Evolutionary conservation across 78 protist genomes (phyloP).

Genomic region (Guillardia theta): DNA sequence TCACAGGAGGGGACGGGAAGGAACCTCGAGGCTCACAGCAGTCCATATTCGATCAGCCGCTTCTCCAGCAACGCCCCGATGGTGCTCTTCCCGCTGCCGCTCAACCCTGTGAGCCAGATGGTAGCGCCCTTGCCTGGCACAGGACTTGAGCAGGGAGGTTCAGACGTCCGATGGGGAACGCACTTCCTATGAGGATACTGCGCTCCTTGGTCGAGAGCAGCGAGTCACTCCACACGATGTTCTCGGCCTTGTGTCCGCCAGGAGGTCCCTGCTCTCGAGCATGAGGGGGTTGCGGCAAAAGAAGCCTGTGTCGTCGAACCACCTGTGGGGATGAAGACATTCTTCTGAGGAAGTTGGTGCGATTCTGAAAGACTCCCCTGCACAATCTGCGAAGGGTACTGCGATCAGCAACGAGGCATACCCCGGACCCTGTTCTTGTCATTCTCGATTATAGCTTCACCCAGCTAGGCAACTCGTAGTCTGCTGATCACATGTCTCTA

Average conservation of each 20-base stretch:
- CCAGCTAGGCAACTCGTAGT: too few species aligned
- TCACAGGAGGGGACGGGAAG: slow-evolving; percentile 14
- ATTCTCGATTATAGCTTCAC: too few species aligned
- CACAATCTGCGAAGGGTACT: too few species aligned
- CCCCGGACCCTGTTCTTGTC: too few species aligned
- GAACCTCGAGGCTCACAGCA: neutral
- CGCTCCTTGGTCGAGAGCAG: neutral
- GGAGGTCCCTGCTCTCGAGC: neutral
- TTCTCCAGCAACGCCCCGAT: slow-evolving; percentile 26
- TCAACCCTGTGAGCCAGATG: slow-evolving; percentile 53
- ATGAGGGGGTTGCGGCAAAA: neutral
- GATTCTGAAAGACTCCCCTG: too few species aligned
- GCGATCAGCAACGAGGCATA: too few species aligned
- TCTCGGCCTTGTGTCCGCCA: neutral
- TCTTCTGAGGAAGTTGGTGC: too few species aligned
- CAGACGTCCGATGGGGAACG: neutral
- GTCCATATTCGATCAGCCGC: neutral
- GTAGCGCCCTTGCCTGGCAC: slow-evolving; percentile 38
- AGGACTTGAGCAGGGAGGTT: neutral
- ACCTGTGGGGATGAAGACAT: too few species aligned
- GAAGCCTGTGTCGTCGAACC: too few species aligned
- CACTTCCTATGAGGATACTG: neutral
- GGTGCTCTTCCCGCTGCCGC: slow-evolving; percentile 51
- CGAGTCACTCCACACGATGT: slow-evolving; percentile 7
- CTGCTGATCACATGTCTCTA: too few species aligned